Percentiles rank a stretch among this genome's conserved stretches.
These are phyloP conservation scores for Begonia masoniana DNA, from an alignment of 306 rosid genomes.

Conservation along the genomic window DNA sequence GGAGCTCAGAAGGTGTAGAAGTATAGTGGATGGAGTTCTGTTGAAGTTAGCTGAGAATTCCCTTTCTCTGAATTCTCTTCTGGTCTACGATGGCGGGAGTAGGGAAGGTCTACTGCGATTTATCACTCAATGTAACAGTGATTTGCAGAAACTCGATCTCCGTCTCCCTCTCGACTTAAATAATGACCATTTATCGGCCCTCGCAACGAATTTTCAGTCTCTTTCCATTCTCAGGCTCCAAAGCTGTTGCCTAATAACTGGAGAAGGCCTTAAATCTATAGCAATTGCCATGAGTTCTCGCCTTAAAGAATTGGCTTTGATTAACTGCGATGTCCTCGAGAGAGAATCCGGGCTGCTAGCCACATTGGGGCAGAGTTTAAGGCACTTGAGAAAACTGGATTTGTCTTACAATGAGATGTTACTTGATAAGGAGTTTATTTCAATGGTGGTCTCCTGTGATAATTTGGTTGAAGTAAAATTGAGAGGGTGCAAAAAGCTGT, in stretches of 20 bases:
- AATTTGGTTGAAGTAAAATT: conserved; percentile 47
- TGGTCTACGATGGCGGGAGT: conserved; percentile 86
- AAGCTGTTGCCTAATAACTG: conserved; percentile 70
- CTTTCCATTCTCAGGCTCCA: conserved; percentile 52
- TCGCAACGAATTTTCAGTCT: conserved; percentile 28
- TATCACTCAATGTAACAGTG: conserved; percentile 20
- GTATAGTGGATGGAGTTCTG: conserved; percentile 51
- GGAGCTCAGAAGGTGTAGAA: conserved; percentile 75
- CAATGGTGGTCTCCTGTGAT: conserved; percentile 53
- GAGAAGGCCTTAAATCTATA: conserved; percentile 62
- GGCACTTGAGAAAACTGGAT: conserved; percentile 50
- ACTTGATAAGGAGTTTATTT: conserved; percentile 57
- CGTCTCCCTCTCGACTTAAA: conserved; percentile 78
- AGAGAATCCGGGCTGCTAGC: conserved; percentile 74
- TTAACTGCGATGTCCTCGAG: conserved; percentile 78
- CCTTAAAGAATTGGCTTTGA: conserved; percentile 64
- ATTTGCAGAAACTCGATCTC: conserved; percentile 43
- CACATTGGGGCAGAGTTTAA: conserved; percentile 64
- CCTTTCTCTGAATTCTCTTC: conserved; percentile 32
- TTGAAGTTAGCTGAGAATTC: conserved; percentile 44
- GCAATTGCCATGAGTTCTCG: conserved; percentile 24
- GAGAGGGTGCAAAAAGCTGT: conserved; percentile 59
- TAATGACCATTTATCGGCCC: conserved; percentile 48
- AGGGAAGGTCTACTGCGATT: conserved; percentile 50
- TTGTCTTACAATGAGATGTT: conserved; percentile 71